A percentile compares a stretch with the other conserved stretches of the same genome.
These are phyloP conservation scores for Trichodelitschia bisporula DNA, from an alignment of 495 filamentous ascomycete genomes.

Conservation along the genomic window DNA sequence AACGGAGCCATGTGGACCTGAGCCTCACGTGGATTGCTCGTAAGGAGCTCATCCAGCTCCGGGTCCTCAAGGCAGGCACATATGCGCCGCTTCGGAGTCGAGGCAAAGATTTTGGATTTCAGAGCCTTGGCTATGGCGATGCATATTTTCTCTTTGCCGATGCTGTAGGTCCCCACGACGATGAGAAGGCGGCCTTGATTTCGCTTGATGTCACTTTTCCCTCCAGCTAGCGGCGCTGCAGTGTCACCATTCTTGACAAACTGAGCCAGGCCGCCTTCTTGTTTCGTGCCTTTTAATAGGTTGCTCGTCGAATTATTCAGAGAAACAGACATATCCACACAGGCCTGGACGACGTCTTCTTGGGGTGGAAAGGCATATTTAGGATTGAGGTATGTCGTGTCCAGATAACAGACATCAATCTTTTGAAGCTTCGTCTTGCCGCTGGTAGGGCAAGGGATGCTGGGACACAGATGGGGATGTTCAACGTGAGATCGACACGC, in stretches of 20 bases:
- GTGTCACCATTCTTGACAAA: slow-evolving; percentile 28
- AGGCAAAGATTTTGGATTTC: slow-evolving; percentile 72
- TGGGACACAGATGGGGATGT: slow-evolving; percentile 58
- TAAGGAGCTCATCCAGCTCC: slow-evolving; percentile 53
- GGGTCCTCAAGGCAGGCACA: slow-evolving; percentile 65
- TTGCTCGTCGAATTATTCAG: slow-evolving; percentile 32
- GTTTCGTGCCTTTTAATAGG: slow-evolving; percentile 23
- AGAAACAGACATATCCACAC: slow-evolving; percentile 64
- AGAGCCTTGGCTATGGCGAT: slow-evolving; percentile 74
- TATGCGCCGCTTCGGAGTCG: slow-evolving; percentile 57
- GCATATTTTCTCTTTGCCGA: slow-evolving; percentile 94
- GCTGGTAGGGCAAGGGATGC: slow-evolving; percentile 38
- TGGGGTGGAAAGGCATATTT: slow-evolving; percentile 89
- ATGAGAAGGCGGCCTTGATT: slow-evolving; percentile 52
- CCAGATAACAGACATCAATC: slow-evolving; percentile 85
- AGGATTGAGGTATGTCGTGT: slow-evolving; percentile 90
- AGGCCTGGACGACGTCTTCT: slow-evolving; percentile 61
- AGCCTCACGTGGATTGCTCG: slow-evolving; percentile 52
- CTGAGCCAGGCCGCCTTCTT: slow-evolving; percentile 33
- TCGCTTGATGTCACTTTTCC: slow-evolving; percentile 8
- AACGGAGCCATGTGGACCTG: slow-evolving; percentile 96
- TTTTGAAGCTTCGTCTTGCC: slow-evolving; percentile 55
- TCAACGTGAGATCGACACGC: slow-evolving; percentile 68
- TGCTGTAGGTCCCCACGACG: slow-evolving; percentile 88
- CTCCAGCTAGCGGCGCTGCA: no score